Base-by-base conservation (phyloP, 768 basidiomycete genomes). In the Pulveroboletus frians region DNA sequence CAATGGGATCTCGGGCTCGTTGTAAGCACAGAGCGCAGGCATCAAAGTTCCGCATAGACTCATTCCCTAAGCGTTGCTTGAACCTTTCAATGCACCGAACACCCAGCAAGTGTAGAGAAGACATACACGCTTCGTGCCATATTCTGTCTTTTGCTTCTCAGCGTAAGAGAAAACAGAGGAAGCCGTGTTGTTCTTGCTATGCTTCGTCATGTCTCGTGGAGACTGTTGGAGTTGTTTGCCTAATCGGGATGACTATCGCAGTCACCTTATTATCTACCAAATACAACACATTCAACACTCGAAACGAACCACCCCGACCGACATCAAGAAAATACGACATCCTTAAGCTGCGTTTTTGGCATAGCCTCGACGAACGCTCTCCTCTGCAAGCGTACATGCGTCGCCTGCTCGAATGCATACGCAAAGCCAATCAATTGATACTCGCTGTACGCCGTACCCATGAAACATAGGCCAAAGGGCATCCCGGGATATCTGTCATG, bases 21-120 rank as follows among this genome's bases (percentile, higher is more conserved):
- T 89, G 83, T 31, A 96, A 73, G 66, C 95, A 99, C 13, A 96
- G 77, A 5, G 87, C 77, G 64, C 96, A 98, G 1, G 91, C 84
- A 66, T 96, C 91, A 65, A 96, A 93, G 44, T 79, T 79, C 34
- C 92, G 83, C 87, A 94, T 91, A 10, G 88, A 92, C 67, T 96
- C 93, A 64, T 90, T 87, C 31, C 92, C 93, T 63, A 68, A 34
- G 39, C 63, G 66, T 69, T 67, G 67, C 66, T 67, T 51, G 40
- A 48, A 30, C 30, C 13, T 43, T 38, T 57, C 46, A 47, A 47
- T 50, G 17, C 27, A 39, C 38, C 9, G 9, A 40, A n/a, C 4
- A 9, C 18, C 26, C 9, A 14, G 2, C 5, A 26, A 31, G 5
- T 27, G 17, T 9, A 37, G 37, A 17, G 20, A 35, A 39, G 11